Percentiles rank a stretch among this genome's conserved stretches.
These are phyloP conservation scores for Russula abietina DNA, from an alignment of 768 basidiomycete species.

Conservation along the genomic window DNA sequence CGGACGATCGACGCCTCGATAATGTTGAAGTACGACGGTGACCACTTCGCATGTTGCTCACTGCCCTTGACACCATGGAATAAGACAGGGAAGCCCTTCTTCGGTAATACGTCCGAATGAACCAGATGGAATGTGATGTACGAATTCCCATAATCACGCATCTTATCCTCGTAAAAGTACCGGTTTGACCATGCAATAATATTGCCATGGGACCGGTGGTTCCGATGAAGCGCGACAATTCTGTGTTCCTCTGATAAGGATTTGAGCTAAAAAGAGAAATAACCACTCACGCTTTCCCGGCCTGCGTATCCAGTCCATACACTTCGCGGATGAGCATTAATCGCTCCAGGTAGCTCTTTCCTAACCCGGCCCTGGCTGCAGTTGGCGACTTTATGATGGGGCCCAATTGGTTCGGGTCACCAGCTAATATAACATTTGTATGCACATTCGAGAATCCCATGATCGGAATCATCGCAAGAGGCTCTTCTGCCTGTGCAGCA, in stretches of 20 bases:
- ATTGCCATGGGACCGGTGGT: conserved; percentile 26
- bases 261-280: not conserved
- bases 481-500: conserved; percentile 58
- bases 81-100: conserved; percentile 30
- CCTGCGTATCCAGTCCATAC: conserved; percentile 28
- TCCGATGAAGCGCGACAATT: conserved; percentile 20
- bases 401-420: conserved; percentile 36
- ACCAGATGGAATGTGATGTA: conserved; percentile 29
- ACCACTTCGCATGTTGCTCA: conserved; percentile 32
- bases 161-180: conserved; percentile 35
- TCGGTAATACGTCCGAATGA: conserved; percentile 30
- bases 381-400: conserved; percentile 33
- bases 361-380: conserved; percentile 30
- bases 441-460: conserved; percentile 30
- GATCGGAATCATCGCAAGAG: conserved; percentile 44
- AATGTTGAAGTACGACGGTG: conserved; percentile 38
- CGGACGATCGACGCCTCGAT: conserved; percentile 35
- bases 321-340: conserved; percentile 31
- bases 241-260: conserved; percentile 17
- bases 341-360: conserved; percentile 34
- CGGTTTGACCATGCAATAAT: conserved; percentile 56
- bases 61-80: conserved; percentile 34
- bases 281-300: conserved; percentile 32
- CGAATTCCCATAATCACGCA: conserved; percentile 30
- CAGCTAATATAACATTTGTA: conserved; percentile 37